A percentile compares a stretch with the other conserved stretches of the same genome.
Evolutionary conservation across 306 rosid genomes (phyloP).

Genomic region (Fragaria nilgerrensis): DNA sequence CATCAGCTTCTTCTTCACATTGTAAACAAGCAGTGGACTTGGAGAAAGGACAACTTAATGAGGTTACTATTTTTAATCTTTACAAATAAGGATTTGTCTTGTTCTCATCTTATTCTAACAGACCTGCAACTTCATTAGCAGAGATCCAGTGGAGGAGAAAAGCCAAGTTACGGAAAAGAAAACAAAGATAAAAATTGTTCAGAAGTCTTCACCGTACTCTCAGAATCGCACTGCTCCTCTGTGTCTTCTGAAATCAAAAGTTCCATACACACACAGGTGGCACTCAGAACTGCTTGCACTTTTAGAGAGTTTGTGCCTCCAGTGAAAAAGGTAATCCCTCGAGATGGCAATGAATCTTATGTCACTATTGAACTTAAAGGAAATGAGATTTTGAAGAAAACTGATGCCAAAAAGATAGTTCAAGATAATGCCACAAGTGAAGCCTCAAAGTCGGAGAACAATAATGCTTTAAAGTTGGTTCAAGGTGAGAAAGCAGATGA

Average conservation of each 20-base stretch:
- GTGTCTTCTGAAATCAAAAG: conserved; percentile 55
- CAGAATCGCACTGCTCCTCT: conserved; percentile 61
- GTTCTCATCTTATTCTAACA: conserved; percentile 12
- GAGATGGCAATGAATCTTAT: conserved; percentile 46
- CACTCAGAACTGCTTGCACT: conserved; percentile 37
- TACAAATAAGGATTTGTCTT: background rate
- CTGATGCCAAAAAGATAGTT: conserved; percentile 38
- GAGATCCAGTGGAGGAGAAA: conserved; percentile 53
- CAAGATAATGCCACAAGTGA: conserved; percentile 44
- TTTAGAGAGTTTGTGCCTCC: conserved; percentile 66
- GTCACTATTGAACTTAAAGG: conserved; percentile 42
- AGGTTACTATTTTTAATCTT: conserved; percentile 48
- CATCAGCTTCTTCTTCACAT: conserved; percentile 49
- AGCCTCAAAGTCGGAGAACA: conserved; percentile 41
- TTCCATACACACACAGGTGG: conserved; percentile 35
- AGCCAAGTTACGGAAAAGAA: conserved; percentile 40
- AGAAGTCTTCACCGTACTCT: conserved; percentile 43
- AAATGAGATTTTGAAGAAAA: conserved; percentile 48
- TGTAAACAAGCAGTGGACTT: conserved; percentile 57
- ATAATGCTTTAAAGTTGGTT: conserved; percentile 43
- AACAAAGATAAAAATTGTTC: conserved; percentile 53
- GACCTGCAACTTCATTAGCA: conserved; percentile 29
- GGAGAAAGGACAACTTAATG: conserved; percentile 62
- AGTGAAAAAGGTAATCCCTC: conserved; percentile 41
- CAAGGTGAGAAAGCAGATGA: conserved; percentile 52